Percentiles rank a stretch among this genome's conserved stretches.
These are phyloP conservation scores for Steccherinum ochraceum DNA, from an alignment of 768 basidiomycete species.

Conservation along the genomic window DNA sequence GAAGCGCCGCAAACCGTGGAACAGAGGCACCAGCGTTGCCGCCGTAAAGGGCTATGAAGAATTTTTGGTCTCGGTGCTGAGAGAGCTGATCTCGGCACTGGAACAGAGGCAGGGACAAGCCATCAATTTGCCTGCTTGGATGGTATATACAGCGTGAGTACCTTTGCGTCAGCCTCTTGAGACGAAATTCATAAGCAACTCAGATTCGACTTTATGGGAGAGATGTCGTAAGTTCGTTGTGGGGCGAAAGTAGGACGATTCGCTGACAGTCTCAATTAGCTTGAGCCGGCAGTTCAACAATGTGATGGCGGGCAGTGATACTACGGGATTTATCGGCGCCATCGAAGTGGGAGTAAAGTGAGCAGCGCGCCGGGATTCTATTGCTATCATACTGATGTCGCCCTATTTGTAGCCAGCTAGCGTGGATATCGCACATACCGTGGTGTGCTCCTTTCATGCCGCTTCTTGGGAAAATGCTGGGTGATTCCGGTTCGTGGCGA, in stretches of 20 bases:
- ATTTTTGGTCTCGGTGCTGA: constrained; percentile 13
- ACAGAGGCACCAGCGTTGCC: constrained; percentile 20
- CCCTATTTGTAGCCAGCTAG: background rate
- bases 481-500: background rate
- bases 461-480: background rate
- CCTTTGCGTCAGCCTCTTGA: background rate
- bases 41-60: constrained; percentile 22
- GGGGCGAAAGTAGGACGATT: background rate
- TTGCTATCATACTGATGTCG: too few relatives aligned
- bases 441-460: background rate
- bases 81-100: constrained; percentile 18
- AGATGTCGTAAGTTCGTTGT: constrained; percentile 2
- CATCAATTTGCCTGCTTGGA: constrained; percentile 1
- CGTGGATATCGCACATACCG: background rate
- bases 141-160: constrained; percentile 1
- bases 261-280: constrained; percentile 12
- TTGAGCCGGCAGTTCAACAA: constrained; percentile 23
- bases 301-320: background rate
- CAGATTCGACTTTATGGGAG: constrained; percentile 9
- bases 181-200: background rate
- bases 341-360: background rate
- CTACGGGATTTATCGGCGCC: background rate
- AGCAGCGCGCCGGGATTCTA: too few relatives aligned
- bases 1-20: constrained; percentile 25
- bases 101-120: background rate